These are phyloP conservation scores for Coniochaeta pulveracea DNA, from an alignment of 2,329 filamentous ascomycete genomes.

Conservation along the genomic window DNA sequence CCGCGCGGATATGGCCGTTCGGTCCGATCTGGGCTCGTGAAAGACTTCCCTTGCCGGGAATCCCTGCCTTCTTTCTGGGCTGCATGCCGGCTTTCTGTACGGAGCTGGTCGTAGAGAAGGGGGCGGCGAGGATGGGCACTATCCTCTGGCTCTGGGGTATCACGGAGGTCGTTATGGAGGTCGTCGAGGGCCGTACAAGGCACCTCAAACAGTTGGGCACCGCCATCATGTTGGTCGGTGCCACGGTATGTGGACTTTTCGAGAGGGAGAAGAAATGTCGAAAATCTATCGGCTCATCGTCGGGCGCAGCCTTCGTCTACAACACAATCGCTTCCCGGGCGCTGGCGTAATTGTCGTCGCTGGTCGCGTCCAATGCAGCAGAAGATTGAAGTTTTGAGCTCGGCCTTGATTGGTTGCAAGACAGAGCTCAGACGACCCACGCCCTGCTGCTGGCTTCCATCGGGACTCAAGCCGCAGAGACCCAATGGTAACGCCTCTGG, in stretches of 20 bases:
- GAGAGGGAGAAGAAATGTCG: background rate
- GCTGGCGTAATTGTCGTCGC: background rate
- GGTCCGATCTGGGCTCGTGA: background rate
- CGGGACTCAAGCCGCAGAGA: background rate
- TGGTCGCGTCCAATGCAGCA: constrained; percentile 1
- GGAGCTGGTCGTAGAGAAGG: constrained; percentile 12
- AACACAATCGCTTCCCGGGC: background rate
- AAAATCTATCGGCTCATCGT: constrained; percentile 1
- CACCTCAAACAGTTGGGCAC: constrained; percentile 48
- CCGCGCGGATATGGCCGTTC: constrained; percentile 16
- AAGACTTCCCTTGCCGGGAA: too few species aligned
- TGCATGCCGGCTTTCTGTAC: background rate
- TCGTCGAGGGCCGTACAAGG: constrained; percentile 33
- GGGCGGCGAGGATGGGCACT: constrained; percentile 6
- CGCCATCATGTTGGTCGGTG: constrained; percentile 30
- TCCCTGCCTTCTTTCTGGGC: too few species aligned
- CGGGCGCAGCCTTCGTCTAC: background rate
- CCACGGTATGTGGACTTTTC: constrained; percentile 3
- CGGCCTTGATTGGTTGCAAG: constrained; percentile 1
- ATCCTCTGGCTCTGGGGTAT: constrained; percentile 14
- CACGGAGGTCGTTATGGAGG: constrained; percentile 14
- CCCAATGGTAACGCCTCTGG: constrained; percentile 5
- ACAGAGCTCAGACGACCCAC: too few species aligned
- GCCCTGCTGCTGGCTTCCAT: background rate
- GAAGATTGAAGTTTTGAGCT: constrained; percentile 4